Base-by-base conservation (phyloP, 1,284 basidiomycete genomes). In the Xerocomus cyaneibrunnescens region DNA sequence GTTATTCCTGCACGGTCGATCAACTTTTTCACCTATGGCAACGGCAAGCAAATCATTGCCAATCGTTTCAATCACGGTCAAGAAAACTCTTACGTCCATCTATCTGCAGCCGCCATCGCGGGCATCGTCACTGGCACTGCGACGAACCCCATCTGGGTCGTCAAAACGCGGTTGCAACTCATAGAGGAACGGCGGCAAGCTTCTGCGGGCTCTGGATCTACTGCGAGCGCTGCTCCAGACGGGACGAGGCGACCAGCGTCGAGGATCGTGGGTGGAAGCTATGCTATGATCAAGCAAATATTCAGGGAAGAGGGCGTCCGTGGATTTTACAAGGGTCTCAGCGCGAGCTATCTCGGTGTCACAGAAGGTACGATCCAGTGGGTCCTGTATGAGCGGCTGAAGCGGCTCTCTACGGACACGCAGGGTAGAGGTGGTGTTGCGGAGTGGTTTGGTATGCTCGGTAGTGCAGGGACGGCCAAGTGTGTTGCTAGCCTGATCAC, bases 121-220 rank as follows among this genome's bases (percentile, higher is more conserved):
- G 92, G 93, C 7, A 74, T 98, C 57, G 77, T 82, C 27, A 99
- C 96, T 0, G 83, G 94, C 1, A 89, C 93, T 0, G 92, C 85
- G 10, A 98, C 96, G 16, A 98, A 98, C 68, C 96, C 96, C 0
- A 97, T 99, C 40, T 99, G 96, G 96, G 95, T 99, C 35, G 92
- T 99, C 59, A 98, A 98, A 72, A 99, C 96, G 32, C 85, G 96
- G 3, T 66, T 98, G 45, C 96, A 99, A 68, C 83, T 95, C 27
- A 76, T 69, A 6, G 64, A 72, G 23, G 67, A 66, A 13, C 64
- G 57, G 3, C 61, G 61, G 14, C 54, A 56, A 1, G 40, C 52
- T 2, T 25, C 45, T 22, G 32, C 55, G 16, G 19, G 46, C 8
- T 12, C 51, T 12, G 35, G 31, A 14, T 19, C 46, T 21, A 8